These are phyloP conservation scores for Takakia lepidozioides DNA, from an alignment of 225 moss, liverwort and hornwort species.

Conservation along the genomic window DNA sequence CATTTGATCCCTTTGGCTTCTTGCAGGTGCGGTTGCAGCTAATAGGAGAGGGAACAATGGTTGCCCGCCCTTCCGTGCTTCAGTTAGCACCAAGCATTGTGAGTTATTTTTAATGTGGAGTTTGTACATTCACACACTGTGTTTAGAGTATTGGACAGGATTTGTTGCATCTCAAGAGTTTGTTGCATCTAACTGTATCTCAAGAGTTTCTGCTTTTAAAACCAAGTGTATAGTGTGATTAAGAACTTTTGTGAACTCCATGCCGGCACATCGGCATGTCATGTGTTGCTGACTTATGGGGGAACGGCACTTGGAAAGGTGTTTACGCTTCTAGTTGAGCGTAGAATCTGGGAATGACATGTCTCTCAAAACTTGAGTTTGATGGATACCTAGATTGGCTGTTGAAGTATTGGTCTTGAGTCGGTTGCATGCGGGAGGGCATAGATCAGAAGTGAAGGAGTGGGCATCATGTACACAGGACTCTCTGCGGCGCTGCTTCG, in stretches of 20 bases:
- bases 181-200: no score
- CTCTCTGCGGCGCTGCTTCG: constrained; percentile 49
- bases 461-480: constrained; percentile 42
- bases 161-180: no score
- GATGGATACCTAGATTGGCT: not conserved
- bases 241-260: no score
- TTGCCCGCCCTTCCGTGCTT: constrained; percentile 24
- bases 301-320: no score
- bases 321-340: no score
- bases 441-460: constrained; percentile 48
- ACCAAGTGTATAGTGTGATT: no score
- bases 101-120: constrained; percentile 20
- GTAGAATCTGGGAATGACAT: no score
- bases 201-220: no score
- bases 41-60: constrained; percentile 37
- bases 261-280: no score
- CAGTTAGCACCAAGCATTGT: constrained; percentile 35
- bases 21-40: constrained; percentile 42
- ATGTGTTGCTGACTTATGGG: no score
- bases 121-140: no score
- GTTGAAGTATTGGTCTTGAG: constrained; percentile 2
- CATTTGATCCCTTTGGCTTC: not conserved
- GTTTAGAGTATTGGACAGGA: no score
- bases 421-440: constrained; percentile 11
- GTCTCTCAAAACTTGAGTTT: not conserved